phyloP scores from a whole-genome alignment of 1,284 basidiomycete genomes.

The Phlebopus sp. region DNA sequence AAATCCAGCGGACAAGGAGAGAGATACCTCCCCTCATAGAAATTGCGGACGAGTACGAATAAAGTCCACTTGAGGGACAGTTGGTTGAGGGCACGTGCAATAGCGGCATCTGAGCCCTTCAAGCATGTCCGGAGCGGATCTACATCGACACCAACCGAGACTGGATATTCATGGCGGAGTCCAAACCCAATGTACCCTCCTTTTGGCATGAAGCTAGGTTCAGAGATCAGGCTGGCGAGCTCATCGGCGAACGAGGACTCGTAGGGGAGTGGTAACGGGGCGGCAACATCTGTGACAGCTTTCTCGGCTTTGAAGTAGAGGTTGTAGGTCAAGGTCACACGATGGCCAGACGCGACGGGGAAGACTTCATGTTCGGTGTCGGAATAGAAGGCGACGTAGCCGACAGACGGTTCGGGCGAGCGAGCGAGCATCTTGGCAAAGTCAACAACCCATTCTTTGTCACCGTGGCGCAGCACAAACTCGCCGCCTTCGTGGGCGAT shows the following conservation, averaged over 20 bases:
- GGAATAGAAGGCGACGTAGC: conserved; percentile 35
- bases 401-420: conserved; percentile 13
- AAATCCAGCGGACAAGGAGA: too few relatives aligned
- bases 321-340: conserved; percentile 43
- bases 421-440: conserved; percentile 8
- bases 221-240: conserved; percentile 18
- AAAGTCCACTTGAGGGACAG: conserved; percentile 9
- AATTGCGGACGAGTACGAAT: too few relatives aligned
- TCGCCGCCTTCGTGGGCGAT: conserved; percentile 38
- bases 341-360: conserved; percentile 36
- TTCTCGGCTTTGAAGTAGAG: conserved; percentile 24
- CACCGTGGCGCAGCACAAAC: conserved; percentile 31
- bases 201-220: conserved; percentile 23
- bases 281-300: background rate
- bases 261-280: background rate
- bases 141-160: conserved; percentile 3
- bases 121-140: conserved; percentile 10
- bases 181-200: conserved; percentile 36
- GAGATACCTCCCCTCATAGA: too few relatives aligned
- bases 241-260: conserved; percentile 8
- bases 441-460: conserved; percentile 28
- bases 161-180: conserved; percentile 32
- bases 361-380: conserved; percentile 43
- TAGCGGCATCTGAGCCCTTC: conserved; percentile 27
- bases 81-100: conserved; percentile 5